phyloP scores from a whole-genome alignment of 192 early-diverging fungal species.

The Coemansia sp. region DNA sequence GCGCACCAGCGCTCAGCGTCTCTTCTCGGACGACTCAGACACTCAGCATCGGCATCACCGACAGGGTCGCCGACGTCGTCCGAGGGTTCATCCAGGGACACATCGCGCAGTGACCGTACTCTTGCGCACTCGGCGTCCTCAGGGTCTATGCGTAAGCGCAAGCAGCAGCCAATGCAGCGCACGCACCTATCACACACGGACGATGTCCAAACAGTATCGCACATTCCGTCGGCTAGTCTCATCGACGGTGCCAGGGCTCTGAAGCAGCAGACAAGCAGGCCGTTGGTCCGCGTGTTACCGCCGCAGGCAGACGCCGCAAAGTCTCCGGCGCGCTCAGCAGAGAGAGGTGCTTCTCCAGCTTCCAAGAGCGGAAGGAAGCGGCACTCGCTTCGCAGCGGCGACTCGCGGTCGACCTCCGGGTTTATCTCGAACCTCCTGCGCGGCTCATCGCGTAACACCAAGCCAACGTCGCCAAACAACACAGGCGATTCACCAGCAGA shows the following conservation, averaged over 20 bases:
- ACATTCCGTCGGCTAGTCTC: not conserved
- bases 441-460: constrained; percentile 15
- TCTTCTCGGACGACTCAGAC: constrained; percentile 20
- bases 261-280: constrained; percentile 8
- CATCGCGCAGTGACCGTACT: constrained; percentile 35
- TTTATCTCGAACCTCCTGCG: constrained; percentile 47
- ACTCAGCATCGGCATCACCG: constrained; percentile 20
- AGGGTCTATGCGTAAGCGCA: constrained; percentile 20
- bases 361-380: constrained; percentile 14
- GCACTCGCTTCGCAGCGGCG: constrained; percentile 8
- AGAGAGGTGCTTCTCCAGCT: not conserved
- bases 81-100: constrained; percentile 36
- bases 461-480: constrained; percentile 8
- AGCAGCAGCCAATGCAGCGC: not conserved
- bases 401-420: constrained; percentile 9
- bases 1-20: constrained; percentile 30
- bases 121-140: constrained; percentile 40
- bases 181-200: not conserved
- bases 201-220: not conserved
- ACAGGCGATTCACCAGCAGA: not conserved
- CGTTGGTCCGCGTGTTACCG: constrained; percentile 20
- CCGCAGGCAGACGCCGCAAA: not conserved
- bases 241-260: not conserved
- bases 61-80: constrained; percentile 43
- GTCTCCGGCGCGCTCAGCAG: not conserved